These are phyloP conservation scores for Taiozyma sp. DNA, from an alignment of 1,139 yeast genomes.

Conservation along the genomic window DNA sequence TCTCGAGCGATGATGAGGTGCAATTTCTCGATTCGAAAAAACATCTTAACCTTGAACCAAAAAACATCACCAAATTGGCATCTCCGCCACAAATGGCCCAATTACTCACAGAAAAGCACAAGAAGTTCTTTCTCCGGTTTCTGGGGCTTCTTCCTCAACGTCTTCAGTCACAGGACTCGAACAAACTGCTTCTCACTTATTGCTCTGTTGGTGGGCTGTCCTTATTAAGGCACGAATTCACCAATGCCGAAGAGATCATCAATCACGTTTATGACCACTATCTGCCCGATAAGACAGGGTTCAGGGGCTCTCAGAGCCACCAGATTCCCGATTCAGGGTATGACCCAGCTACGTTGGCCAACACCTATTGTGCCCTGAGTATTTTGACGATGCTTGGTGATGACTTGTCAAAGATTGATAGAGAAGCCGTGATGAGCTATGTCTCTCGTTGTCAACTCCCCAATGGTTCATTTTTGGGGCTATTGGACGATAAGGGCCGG, in stretches of 20 bases:
- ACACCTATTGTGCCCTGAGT: constrained; percentile 63
- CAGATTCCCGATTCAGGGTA: constrained; percentile 26
- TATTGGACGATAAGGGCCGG: constrained; percentile 34
- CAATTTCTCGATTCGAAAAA: not conserved
- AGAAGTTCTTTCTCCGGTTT: constrained; percentile 1
- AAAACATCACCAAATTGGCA: not conserved
- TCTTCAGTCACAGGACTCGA: constrained; percentile 56
- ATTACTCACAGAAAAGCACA: not conserved
- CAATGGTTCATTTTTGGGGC: constrained; percentile 53
- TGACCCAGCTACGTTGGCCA: constrained; percentile 59
- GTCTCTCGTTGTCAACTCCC: constrained; percentile 47
- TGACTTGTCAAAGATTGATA: constrained; percentile 35
- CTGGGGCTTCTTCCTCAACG: constrained; percentile 45
- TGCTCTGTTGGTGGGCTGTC: constrained; percentile 63
- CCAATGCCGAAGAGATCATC: constrained; percentile 30
- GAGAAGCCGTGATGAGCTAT: constrained; percentile 42
- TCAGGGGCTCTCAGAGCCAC: constrained; percentile 50
- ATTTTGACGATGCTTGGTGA: constrained; percentile 43
- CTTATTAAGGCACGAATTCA: constrained; percentile 38
- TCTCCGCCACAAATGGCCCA: not conserved
- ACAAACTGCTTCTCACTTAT: constrained; percentile 57
- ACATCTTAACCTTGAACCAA: not conserved
- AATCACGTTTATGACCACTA: constrained; percentile 45
- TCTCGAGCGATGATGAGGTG: not conserved
- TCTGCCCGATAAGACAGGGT: constrained; percentile 41